Evolutionary conservation across 257 asterid species (phyloP), one percentile per base, ranked within the genome.

Genomic region (Henckelia pumila): DNA sequence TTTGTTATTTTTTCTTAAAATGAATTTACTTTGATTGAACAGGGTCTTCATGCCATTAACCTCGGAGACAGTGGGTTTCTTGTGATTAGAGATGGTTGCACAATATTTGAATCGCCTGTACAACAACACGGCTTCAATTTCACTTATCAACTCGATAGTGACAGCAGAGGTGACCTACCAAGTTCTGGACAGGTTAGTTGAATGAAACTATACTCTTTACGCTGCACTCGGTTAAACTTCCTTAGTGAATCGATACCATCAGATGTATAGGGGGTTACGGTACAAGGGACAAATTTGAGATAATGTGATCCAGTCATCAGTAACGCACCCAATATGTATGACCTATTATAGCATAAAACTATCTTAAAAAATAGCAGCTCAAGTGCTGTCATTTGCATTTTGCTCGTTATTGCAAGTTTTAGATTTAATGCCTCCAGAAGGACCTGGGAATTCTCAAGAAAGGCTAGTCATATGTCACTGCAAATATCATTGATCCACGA

Each of bases 61-160:
- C 96, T 91, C 24, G 97, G 97, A 70, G 97, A 91, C 47, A 91
- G 97, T 40, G 97, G 97, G 5, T 91, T 91, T 68, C 79, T 88
- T 37, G 72, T 91, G 30, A 78, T 88, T 59, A 82, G 97, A 81
- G 91, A 86, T 44, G 97, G 96, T 32, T 3, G 66, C 55, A 56
- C 76, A 47, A 59, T 84, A 37, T 91, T 91, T 53, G 89, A 82
- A 33, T 86, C 95, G 1, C 95, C 97, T 7, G 89, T 78, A 17
- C 97, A 91, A 74, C 91, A 82, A 56, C 96, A 91, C 58, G 81
- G 95, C 63, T 91, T 91, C 88, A 91, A 91, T 74, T 91, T 82
- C 82, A 64, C 95, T 20, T 88, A 78, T 71, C 97, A 91, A 76
- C 91, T 91, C 8, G 91, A 82, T 73, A 77, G 81, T 22, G 84